Conservation (phyloP, 2,329 filamentous ascomycete species). For the Nemania diffusa region DNA sequence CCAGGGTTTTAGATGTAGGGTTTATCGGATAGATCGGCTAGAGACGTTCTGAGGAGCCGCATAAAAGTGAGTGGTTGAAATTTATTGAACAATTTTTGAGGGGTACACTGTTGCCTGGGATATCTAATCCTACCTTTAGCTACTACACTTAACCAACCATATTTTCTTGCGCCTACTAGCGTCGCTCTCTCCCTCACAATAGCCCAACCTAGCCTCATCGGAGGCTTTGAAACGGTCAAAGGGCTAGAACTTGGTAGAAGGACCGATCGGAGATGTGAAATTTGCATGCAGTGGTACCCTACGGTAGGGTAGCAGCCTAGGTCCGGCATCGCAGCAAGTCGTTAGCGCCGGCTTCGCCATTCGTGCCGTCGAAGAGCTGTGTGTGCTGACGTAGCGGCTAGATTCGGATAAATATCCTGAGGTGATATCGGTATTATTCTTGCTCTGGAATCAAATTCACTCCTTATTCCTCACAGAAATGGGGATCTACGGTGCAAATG, state of each 20-base stretch:
- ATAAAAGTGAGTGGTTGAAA: background rate
- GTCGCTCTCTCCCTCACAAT: too few species aligned
- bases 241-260: constrained; percentile 11
- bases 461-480: too few species aligned
- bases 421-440: too few species aligned
- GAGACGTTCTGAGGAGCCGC: too few species aligned
- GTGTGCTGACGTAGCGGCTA: too few species aligned
- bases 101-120: background rate
- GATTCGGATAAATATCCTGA: too few species aligned
- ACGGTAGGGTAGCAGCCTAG: constrained; percentile 17
- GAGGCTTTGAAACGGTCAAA: constrained; percentile 12
- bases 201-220: constrained; percentile 8
- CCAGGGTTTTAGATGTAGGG: background rate
- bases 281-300: constrained; percentile 3
- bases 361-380: constrained; percentile 3
- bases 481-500: too few species aligned
- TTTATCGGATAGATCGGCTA: background rate
- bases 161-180: too few species aligned
- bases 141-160: too few species aligned
- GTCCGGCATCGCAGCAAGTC: background rate
- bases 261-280: background rate
- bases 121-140: background rate
- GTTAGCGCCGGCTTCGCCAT: constrained; percentile 3
- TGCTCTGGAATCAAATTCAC: too few species aligned
- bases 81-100: background rate